Evolutionary conservation across 805 yeast genomes (phyloP), one percentile per base, ranked within the genome.

Genomic region (Nakazawaea wyomingensis): DNA sequence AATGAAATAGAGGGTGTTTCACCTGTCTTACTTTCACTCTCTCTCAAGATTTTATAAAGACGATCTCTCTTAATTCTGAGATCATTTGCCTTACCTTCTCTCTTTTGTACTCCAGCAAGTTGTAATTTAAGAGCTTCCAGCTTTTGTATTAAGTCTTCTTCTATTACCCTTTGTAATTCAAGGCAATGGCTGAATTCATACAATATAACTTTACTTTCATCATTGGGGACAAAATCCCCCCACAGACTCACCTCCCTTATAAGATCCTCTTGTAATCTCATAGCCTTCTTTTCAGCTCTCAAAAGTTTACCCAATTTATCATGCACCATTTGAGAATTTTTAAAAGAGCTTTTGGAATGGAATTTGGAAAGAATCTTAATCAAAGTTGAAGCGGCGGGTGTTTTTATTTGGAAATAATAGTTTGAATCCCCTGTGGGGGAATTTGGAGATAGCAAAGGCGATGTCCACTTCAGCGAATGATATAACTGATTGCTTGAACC

Each of bases 11-110:
- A 58, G 14, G 71, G 67, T 22, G 72, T 67, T 38, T 68, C 71
- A 3, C 81, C 82, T 46, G 52, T 57, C 48, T 67, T 70, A 32
- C 69, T 59, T 46, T 74, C 78, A 34, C 64, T 62, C 1, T 66
- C 71, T 43, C 69, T 65, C 30, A 71, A 49, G 34, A 57, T 64
- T 17, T 59, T 55, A 39, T 66, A 60, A 19, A 68, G 61, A 51
- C 65, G 66, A 19, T 59, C 54, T 45, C 72, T 64, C 42, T 59
- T 59, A 33, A 48, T 44, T 35, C 61, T 57, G 42, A 72, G 59
- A 17, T 67, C 72, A 17, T 56, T 64, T 20, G 67, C 63, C 51
- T 76, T 72, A 45, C 55, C 60, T 54, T 78, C 84, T 45, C 83
- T 61, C 48, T 72, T 70, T 32, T 69, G 60, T 5, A 78, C 74